These are phyloP conservation scores for Boletus rufocinnamomeus DNA, from an alignment of 768 basidiomycete genomes.

Conservation along the genomic window DNA sequence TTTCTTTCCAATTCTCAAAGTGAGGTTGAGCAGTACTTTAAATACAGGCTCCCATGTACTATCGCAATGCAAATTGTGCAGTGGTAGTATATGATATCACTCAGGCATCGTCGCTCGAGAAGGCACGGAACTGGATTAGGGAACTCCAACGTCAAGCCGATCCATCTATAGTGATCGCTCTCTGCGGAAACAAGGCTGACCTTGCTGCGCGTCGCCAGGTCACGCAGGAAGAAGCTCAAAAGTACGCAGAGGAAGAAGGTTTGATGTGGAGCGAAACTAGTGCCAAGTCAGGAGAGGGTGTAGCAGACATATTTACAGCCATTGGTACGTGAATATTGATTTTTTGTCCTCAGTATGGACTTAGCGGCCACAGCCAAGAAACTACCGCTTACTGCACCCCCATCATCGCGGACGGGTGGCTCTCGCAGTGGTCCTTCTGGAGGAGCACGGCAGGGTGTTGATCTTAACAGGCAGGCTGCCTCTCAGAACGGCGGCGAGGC, in stretches of 20 bases:
- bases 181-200: conserved; percentile 96
- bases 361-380: conserved; percentile 67
- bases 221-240: conserved; percentile 84
- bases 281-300: conserved; percentile 87
- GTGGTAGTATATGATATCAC: conserved; percentile 98
- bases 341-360: neutral
- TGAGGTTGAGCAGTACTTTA: conserved; percentile 6
- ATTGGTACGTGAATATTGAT: conserved; percentile 60
- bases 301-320: conserved; percentile 80
- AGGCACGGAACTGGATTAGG: conserved; percentile 94
- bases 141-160: conserved; percentile 98
- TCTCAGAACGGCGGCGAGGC: conserved; percentile 54
- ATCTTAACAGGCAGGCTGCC: conserved; percentile 70
- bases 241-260: conserved; percentile 91
- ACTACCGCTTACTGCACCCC: conserved; percentile 77
- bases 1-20: neutral
- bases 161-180: conserved; percentile 92
- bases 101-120: conserved; percentile 86
- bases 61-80: conserved; percentile 91
- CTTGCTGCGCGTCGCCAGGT: conserved; percentile 83
- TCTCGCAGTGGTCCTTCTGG: conserved; percentile 53
- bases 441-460: conserved; percentile 63
- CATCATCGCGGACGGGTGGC: conserved; percentile 57
- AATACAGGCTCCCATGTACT: conserved; percentile 89
- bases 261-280: conserved; percentile 92